These are phyloP conservation scores for Diplodia corticola DNA, from an alignment of 2,329 filamentous ascomycete genomes.

Conservation along the genomic window DNA sequence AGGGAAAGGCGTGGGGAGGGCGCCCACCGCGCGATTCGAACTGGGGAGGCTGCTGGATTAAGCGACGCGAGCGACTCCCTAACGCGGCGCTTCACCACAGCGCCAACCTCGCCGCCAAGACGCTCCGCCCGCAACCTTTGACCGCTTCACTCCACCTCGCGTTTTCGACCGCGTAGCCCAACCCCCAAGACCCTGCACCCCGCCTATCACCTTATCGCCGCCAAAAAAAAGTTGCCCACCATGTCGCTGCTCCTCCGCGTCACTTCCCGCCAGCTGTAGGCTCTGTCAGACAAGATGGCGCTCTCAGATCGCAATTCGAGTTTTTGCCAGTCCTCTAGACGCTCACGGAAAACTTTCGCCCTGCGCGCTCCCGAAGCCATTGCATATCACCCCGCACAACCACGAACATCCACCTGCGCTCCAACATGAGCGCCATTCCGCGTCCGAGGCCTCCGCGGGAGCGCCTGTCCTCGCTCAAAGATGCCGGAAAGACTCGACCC, in stretches of 20 bases:
- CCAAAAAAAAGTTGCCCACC: constrained; percentile 11
- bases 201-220: constrained; percentile 19
- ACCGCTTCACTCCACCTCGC: constrained; percentile 5
- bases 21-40: constrained; percentile 11
- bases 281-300: constrained; percentile 11
- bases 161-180: background rate
- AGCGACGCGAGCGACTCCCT: background rate
- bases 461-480: constrained; percentile 33
- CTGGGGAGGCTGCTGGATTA: background rate
- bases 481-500: constrained; percentile 26
- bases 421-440: constrained; percentile 21
- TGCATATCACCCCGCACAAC: background rate
- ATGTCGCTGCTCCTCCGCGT: background rate
- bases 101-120: constrained; percentile 4
- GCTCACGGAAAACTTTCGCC: constrained; percentile 1
- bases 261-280: constrained; percentile 7
- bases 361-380: background rate
- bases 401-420: background rate
- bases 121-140: background rate
- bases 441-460: constrained; percentile 24
- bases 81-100: constrained; percentile 13
- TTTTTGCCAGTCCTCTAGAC: background rate
- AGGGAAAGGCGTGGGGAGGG: background rate
- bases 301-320: background rate
- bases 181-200: constrained; percentile 4